Conservation (phyloP, 1,284 basidiomycete genomes). For the Ganoderma sinense region DNA sequence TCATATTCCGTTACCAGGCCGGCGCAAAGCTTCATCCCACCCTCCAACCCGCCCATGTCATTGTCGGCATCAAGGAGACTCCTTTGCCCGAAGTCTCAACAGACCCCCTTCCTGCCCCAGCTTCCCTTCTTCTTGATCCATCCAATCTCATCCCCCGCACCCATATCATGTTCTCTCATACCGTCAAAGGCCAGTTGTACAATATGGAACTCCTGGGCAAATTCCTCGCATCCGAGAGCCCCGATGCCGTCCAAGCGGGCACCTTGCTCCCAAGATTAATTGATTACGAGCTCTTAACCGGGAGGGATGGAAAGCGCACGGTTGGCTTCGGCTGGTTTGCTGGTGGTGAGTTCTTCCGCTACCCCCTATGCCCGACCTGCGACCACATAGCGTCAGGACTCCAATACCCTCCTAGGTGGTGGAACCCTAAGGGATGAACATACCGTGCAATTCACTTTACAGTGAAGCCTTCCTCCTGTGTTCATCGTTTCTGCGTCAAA, state of each 20-base stretch:
- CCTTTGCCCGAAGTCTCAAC: slow-evolving; percentile 70
- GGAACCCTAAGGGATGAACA: neutral
- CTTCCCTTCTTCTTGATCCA: slow-evolving; percentile 22
- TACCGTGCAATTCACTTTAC: neutral
- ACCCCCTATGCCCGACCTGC: neutral
- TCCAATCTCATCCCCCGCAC: slow-evolving; percentile 53
- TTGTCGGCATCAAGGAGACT: slow-evolving; percentile 90
- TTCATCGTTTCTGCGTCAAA: neutral
- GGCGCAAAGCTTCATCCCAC: slow-evolving; percentile 72
- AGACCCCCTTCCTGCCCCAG: slow-evolving; percentile 45
- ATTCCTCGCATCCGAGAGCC: slow-evolving; percentile 55
- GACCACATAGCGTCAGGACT: slow-evolving; percentile 6
- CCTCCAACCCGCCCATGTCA: slow-evolving; percentile 74
- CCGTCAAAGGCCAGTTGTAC: slow-evolving; percentile 86
- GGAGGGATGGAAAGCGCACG: slow-evolving; percentile 70
- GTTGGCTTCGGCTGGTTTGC: slow-evolving; percentile 93
- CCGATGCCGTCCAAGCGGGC: slow-evolving; percentile 21
- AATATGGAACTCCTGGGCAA: slow-evolving; percentile 81
- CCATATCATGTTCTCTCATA: slow-evolving; percentile 91
- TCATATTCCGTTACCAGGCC: slow-evolving; percentile 55
- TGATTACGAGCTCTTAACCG: slow-evolving; percentile 86
- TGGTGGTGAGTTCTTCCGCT: slow-evolving; percentile 62
- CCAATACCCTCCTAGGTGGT: neutral
- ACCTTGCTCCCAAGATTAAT: slow-evolving; percentile 63
- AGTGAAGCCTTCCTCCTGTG: slow-evolving; percentile 4